These are phyloP conservation scores for Chrysopogon serrulatus DNA, from an alignment of 176 grass and related monocot species.

Conservation along the genomic window DNA sequence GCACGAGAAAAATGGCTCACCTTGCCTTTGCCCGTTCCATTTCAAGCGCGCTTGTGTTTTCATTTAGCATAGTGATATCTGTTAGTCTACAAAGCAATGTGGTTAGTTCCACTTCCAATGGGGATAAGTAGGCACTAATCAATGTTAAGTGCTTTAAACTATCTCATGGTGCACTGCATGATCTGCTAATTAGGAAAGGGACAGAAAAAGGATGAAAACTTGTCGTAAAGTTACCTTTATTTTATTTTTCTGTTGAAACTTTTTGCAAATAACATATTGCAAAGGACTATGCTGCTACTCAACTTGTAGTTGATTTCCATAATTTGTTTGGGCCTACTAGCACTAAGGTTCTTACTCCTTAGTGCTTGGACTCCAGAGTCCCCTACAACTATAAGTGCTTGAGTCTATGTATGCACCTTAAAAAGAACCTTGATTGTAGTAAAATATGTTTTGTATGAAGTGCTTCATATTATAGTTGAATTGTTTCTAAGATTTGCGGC, in stretches of 20 bases:
- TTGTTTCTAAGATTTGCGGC: background rate
- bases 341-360: slow-evolving; percentile 1
- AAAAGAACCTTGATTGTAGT: background rate
- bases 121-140: background rate
- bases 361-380: background rate
- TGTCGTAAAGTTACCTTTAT: background rate
- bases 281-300: background rate
- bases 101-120: background rate
- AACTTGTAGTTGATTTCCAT: background rate
- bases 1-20: background rate
- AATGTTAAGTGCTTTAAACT: background rate
- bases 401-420: background rate
- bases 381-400: background rate
- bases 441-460: background rate
- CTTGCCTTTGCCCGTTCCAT: background rate
- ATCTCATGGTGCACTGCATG: background rate
- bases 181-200: background rate
- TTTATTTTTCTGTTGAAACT: background rate
- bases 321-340: background rate
- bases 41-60: background rate
- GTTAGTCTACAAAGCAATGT: background rate
- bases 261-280: background rate
- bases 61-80: background rate
- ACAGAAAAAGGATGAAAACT: background rate
- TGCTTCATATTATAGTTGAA: background rate